Conservation (phyloP, 495 filamentous ascomycete genomes). For the Cryomyces antarcticus region DNA sequence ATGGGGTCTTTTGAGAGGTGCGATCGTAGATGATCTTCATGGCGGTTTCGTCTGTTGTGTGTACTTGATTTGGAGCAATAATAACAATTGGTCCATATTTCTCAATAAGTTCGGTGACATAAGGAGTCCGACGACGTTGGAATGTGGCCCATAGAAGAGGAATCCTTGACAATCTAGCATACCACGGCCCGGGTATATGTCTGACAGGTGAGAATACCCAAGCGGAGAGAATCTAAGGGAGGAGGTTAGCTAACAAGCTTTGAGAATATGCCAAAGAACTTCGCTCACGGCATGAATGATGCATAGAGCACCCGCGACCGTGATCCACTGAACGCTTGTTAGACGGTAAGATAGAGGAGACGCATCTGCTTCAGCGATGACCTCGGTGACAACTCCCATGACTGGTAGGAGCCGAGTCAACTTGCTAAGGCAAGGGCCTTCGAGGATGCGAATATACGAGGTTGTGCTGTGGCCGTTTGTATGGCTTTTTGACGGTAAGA, state of each 20-base stretch:
- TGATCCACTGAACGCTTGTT: no score
- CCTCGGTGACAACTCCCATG: no score
- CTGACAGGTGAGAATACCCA: slow-evolving; percentile 1
- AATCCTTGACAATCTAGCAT: neutral
- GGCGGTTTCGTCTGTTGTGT: slow-evolving; percentile 1
- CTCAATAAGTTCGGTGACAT: neutral
- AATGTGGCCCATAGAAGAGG: slow-evolving; percentile 1
- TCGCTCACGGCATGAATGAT: no score
- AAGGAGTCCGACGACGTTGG: neutral
- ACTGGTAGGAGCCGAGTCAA: no score
- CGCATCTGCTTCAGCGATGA: no score
- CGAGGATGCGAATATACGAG: no score
- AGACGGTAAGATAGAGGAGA: no score
- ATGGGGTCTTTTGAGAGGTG: slow-evolving; percentile 1
- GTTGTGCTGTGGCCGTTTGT: no score
- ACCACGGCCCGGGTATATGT: slow-evolving; percentile 3
- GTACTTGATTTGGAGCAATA: slow-evolving; percentile 3
- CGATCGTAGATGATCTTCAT: slow-evolving; percentile 4
- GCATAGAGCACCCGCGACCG: neutral
- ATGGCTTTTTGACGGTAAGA: no score
- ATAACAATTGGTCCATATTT: slow-evolving; percentile 2
- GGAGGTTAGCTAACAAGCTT: no score
- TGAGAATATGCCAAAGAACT: no score
- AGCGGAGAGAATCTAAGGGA: neutral
- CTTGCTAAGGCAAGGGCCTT: no score